Conservation (phyloP, 2,329 filamentous ascomycete species). For the Didymella glomerata region DNA sequence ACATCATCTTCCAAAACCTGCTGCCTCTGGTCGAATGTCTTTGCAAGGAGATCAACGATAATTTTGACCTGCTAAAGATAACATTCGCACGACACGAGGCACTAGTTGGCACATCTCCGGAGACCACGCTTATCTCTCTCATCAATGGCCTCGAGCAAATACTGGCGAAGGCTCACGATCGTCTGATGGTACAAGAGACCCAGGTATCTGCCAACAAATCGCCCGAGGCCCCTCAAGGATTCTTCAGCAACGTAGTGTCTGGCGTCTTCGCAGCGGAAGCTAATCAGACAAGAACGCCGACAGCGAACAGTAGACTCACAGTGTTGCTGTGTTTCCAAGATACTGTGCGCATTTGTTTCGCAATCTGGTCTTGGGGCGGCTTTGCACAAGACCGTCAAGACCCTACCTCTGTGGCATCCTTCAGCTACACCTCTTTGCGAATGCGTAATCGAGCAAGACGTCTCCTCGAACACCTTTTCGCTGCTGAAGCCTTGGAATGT, state of each 20-base stretch:
- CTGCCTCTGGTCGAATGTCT: constrained; percentile 91
- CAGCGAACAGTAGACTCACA: constrained; percentile 92
- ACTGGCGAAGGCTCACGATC: constrained; percentile 85
- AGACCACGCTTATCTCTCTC: constrained; percentile 80
- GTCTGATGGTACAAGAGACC: constrained; percentile 78
- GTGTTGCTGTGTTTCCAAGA: constrained; percentile 97
- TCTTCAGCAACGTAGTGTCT: constrained; percentile 94
- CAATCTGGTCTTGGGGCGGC: constrained; percentile 92
- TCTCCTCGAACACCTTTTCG: constrained; percentile 90
- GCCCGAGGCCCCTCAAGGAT: constrained; percentile 83
- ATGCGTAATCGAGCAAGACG: constrained; percentile 89
- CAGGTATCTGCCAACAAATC: constrained; percentile 74
- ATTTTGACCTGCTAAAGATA: constrained; percentile 74
- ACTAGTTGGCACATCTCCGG: constrained; percentile 59
- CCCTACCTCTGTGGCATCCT: constrained; percentile 76
- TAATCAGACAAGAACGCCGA: constrained; percentile 78
- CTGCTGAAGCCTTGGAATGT: constrained; percentile 90
- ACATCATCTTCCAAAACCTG: constrained; percentile 86
- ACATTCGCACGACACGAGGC: constrained; percentile 62
- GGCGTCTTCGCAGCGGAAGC: constrained; percentile 85
- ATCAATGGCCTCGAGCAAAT: constrained; percentile 94
- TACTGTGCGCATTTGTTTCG: constrained; percentile 88
- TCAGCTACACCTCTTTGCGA: constrained; percentile 87
- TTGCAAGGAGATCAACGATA: constrained; percentile 76
- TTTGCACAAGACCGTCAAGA: constrained; percentile 72